Base-by-base conservation (phyloP, 23 red algal species). In the Pyropia yezoensis region DNA sequence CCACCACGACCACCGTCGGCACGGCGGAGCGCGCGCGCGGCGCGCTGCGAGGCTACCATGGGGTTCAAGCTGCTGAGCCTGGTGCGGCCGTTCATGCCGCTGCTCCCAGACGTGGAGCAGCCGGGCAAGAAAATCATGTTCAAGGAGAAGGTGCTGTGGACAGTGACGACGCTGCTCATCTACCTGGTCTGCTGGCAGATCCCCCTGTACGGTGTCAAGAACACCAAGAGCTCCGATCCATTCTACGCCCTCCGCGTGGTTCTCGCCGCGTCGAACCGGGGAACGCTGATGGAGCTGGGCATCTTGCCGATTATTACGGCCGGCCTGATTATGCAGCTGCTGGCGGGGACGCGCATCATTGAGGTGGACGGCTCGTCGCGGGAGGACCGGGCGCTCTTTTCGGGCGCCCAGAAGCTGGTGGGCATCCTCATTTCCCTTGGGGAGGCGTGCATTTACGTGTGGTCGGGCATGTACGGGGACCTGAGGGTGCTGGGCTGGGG, bases 171-270 rank as follows among this genome's bases (percentile, higher is more conserved):
- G 14, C 75, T 98, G 18, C 79, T 89, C 59, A 88, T 98, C 47
- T 98, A 98, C 82, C 77, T 98, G 68, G 86, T 98, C 16, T 89
- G 84, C 59, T 91, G 94, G 65, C 94, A 98, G 73, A 98, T 98
- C 33, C 94, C 94, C 25, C 65, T 98, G 21, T 98, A 98, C 75
- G 94, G 94, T 12, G 85, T 98, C n/a, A 77, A 76, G 59, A 98
- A 91, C 63, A 87, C 79, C 18, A 83, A 89, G 52, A 51, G 75
- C 33, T 98, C 94, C 1, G 94, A 98, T 85, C 94, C 94, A 9
- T 85, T 98, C 21, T 98, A 98, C 51, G 79, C 87, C 67, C 84
- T 98, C 32, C 82, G 94, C 60, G 59, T 85, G 21, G 94, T 98
- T 28, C 69, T 98, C 9, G 94, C 84, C 16, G 94, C 94, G 27